Percentiles rank a stretch among this genome's conserved stretches.
These are phyloP conservation scores for Clitopilus hobsonii DNA, from an alignment of 768 basidiomycete genomes.

Conservation along the genomic window DNA sequence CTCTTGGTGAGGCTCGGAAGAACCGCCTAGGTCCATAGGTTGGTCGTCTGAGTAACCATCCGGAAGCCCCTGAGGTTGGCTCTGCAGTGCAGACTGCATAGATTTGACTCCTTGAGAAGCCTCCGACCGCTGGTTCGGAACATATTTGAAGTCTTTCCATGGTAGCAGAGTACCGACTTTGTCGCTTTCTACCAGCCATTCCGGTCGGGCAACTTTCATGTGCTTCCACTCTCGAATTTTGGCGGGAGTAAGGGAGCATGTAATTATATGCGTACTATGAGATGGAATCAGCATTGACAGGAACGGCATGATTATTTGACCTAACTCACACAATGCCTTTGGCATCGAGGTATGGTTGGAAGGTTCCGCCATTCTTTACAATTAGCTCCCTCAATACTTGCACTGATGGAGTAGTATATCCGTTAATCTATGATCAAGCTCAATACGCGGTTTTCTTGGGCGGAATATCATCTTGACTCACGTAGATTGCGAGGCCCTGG, in stretches of 20 bases:
- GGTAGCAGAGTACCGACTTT: constrained; percentile 62
- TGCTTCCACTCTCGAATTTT: constrained; percentile 86
- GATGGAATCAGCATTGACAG: constrained; percentile 1
- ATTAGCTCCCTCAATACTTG: constrained; percentile 81
- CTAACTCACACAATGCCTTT: constrained; percentile 64
- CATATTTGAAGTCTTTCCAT: constrained; percentile 73
- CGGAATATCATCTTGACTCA: constrained; percentile 31
- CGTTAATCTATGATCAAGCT: constrained; percentile 64
- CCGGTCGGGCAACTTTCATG: constrained; percentile 86
- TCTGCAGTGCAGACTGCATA: constrained; percentile 29
- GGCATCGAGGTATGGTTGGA: constrained; percentile 79
- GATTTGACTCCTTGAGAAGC: constrained; percentile 41
- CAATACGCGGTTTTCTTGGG: background rate
- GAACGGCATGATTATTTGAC: background rate
- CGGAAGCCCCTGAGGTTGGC: background rate
- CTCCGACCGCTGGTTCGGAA: constrained; percentile 43
- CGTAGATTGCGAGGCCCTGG: constrained; percentile 74
- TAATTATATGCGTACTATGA: constrained; percentile 93
- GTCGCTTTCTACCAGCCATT: constrained; percentile 86
- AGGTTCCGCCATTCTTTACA: constrained; percentile 76
- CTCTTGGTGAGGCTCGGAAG: no score
- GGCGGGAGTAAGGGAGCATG: constrained; percentile 83
- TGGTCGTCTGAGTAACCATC: background rate
- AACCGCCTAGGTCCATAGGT: no score
- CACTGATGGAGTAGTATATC: constrained; percentile 82